A percentile compares a stretch with the other conserved stretches of the same genome.
These are phyloP conservation scores for Leccinum broughii DNA, from an alignment of 768 basidiomycete species.

Conservation along the genomic window DNA sequence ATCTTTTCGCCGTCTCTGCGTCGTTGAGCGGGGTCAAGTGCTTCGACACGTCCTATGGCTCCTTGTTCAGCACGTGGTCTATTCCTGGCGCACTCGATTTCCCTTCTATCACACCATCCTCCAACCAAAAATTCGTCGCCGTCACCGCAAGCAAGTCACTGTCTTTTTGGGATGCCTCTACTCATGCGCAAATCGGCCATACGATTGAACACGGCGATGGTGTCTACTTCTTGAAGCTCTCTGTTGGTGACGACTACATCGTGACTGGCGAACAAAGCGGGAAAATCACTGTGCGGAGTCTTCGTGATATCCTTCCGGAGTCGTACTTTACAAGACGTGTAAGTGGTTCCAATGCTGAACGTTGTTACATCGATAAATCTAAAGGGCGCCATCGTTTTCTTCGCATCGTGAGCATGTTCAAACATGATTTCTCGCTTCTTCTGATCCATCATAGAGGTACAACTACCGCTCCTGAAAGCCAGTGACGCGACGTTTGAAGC, in stretches of 20 bases:
- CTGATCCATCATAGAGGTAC: background rate
- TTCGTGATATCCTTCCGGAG: background rate
- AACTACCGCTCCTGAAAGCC: conserved; percentile 1
- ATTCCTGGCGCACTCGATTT: background rate
- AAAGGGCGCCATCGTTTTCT: background rate
- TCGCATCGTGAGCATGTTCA: background rate
- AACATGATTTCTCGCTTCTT: fast-evolving
- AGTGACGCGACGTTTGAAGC: background rate
- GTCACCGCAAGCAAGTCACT: background rate
- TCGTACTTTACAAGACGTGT: conserved; percentile 3
- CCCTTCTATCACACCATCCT: background rate
- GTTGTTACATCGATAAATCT: background rate
- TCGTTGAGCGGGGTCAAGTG: background rate
- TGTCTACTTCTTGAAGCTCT: background rate
- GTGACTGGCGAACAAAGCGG: conserved; percentile 3
- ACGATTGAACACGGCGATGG: background rate
- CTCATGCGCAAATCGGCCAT: background rate
- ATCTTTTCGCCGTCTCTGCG: background rate
- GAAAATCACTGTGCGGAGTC: background rate
- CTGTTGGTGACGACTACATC: background rate
- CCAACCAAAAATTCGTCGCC: background rate
- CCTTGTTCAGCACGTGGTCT: background rate
- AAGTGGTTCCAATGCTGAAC: background rate
- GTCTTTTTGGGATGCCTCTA: conserved; percentile 1
- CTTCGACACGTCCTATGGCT: background rate